Percentiles rank a stretch among this genome's conserved stretches.
Conservation (phyloP, 257 asterid genomes). For the Haberlea rhodopensis region DNA sequence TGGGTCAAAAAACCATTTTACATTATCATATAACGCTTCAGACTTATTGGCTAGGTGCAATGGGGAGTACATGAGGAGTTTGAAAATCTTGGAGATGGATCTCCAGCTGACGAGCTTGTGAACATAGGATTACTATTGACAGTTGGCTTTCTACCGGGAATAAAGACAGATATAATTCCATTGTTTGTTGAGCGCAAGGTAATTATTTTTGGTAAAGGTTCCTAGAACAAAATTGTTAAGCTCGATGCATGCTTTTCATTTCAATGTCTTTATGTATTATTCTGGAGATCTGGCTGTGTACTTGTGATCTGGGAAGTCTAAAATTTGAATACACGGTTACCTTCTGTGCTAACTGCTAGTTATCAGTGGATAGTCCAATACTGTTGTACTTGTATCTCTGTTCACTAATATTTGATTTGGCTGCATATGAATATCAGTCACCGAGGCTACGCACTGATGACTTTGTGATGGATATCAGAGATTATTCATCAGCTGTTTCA, state of each 20-base stretch:
- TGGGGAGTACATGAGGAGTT: slow-evolving; percentile 55
- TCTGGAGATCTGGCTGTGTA: slow-evolving; percentile 9
- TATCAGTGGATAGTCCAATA: slow-evolving; percentile 4
- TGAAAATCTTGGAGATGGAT: slow-evolving; percentile 26
- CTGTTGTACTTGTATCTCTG: slow-evolving; percentile 17
- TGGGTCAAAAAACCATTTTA: neutral
- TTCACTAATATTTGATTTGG: slow-evolving; percentile 18
- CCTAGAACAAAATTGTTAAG: slow-evolving; percentile 11
- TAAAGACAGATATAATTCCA: slow-evolving; percentile 55
- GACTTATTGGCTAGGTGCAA: slow-evolving; percentile 42
- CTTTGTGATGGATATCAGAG: slow-evolving; percentile 60
- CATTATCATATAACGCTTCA: slow-evolving; percentile 20
- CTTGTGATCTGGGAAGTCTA: slow-evolving; percentile 17
- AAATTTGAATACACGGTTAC: neutral
- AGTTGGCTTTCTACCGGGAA: slow-evolving; percentile 69
- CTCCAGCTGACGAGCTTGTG: slow-evolving; percentile 11
- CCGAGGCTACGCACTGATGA: slow-evolving; percentile 42
- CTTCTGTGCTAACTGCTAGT: neutral
- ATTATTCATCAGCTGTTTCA: slow-evolving; percentile 50
- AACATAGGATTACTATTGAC: slow-evolving; percentile 54
- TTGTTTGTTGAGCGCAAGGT: slow-evolving; percentile 34
- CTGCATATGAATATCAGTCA: slow-evolving; percentile 33
- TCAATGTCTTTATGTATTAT: slow-evolving; percentile 7
- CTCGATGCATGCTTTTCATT: slow-evolving; percentile 6
- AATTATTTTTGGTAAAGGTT: slow-evolving; percentile 12